Conservation (phyloP, 129 eudicot genomes). For the Flaveria ramosissima region DNA sequence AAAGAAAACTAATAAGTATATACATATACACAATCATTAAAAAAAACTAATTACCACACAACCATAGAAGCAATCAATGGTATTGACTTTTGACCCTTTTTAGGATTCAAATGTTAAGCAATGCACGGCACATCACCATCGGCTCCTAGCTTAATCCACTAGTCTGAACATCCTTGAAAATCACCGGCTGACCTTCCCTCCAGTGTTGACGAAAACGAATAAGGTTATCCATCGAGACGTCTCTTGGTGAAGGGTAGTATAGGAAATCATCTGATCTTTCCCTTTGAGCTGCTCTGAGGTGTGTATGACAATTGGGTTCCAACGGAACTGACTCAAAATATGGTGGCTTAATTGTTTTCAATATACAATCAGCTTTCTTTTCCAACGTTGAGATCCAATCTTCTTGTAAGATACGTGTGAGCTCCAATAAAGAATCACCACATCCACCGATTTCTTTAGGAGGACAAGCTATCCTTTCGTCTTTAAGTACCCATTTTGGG, state of each 20-base stretch:
- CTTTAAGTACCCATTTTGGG: neutral
- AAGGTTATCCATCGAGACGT: constrained; percentile 20
- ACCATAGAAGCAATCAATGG: constrained; percentile 22
- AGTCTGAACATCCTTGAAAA: constrained; percentile 24
- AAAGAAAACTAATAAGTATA: neutral
- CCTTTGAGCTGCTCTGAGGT: constrained; percentile 22
- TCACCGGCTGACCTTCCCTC: constrained; percentile 28
- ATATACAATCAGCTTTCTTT: neutral
- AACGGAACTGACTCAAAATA: constrained; percentile 9
- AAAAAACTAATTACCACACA: constrained; percentile 16
- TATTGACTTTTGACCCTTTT: constrained; percentile 7
- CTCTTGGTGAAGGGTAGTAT: constrained; percentile 26
- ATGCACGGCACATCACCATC: constrained; percentile 34
- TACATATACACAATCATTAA: neutral
- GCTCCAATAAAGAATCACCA: neutral
- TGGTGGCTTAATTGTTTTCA: neutral
- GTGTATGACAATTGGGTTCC: neutral
- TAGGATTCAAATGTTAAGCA: neutral
- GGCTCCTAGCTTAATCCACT: constrained; percentile 33
- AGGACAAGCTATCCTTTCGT: neutral
- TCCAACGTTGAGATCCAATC: neutral
- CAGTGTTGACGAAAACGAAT: constrained; percentile 36
- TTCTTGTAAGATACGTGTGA: neutral
- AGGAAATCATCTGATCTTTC: constrained; percentile 13
- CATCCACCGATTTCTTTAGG: neutral